phyloP scores from a whole-genome alignment of 495 filamentous ascomycete genomes.

The Parachaetomium inaequale region DNA sequence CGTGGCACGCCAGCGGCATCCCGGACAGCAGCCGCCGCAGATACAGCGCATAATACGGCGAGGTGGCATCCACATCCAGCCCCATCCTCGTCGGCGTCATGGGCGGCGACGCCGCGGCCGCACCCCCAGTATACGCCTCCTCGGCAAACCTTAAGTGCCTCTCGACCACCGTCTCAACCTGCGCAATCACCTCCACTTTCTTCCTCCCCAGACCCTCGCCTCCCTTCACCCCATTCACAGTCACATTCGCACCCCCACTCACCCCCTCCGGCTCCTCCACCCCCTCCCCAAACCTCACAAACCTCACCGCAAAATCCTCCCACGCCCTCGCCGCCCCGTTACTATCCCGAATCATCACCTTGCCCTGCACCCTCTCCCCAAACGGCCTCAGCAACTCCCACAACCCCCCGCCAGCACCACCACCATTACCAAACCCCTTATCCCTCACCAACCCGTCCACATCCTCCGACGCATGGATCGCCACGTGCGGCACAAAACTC shows the following conservation, averaged over 20 bases:
- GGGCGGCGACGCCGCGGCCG: constrained; percentile 31
- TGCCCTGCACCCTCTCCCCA: constrained; percentile 83
- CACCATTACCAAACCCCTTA: constrained; percentile 66
- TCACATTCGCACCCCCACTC: constrained; percentile 23
- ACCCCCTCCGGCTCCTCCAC: constrained; percentile 49
- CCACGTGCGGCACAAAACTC: constrained; percentile 83
- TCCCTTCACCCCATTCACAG: constrained; percentile 44
- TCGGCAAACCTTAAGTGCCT: constrained; percentile 52
- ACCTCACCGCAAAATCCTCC: constrained; percentile 88
- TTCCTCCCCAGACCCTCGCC: constrained; percentile 45
- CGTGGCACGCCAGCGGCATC: constrained; percentile 70
- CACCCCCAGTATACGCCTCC: constrained; percentile 32
- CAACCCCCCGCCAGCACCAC: constrained; percentile 54
- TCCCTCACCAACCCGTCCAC: constrained; percentile 73
- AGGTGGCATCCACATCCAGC: constrained; percentile 41
- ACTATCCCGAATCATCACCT: constrained; percentile 86
- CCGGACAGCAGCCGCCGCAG: constrained; percentile 78
- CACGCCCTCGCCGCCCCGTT: constrained; percentile 73
- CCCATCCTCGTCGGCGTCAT: constrained; percentile 37
- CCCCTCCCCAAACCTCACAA: constrained; percentile 63
- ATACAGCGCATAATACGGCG: constrained; percentile 75
- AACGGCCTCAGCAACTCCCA: constrained; percentile 84
- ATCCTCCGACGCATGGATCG: constrained; percentile 76
- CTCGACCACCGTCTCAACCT: constrained; percentile 52
- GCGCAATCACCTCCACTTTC: constrained; percentile 17